These are phyloP conservation scores for Stephania yunnanensis DNA, from an alignment of 164 flowering plant species.

Conservation along the genomic window DNA sequence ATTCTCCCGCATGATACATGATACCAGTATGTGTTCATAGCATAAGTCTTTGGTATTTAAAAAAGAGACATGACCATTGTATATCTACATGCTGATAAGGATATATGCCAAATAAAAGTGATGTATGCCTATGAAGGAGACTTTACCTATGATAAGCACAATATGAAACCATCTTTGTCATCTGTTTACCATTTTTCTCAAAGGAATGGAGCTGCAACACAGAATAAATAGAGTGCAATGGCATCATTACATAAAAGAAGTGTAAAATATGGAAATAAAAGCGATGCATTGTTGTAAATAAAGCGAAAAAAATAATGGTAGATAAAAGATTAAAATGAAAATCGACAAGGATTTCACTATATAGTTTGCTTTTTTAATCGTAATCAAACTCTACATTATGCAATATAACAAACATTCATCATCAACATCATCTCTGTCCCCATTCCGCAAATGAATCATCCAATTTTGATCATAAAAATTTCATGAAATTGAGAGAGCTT, in stretches of 20 bases:
- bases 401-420: no score
- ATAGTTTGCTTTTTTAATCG: no score
- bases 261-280: background rate
- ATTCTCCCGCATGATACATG: background rate
- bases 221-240: conserved; percentile 2
- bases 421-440: no score
- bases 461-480: background rate
- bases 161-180: conserved; percentile 83
- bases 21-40: background rate
- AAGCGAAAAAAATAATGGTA: background rate
- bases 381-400: no score
- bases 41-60: background rate
- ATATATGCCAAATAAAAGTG: background rate
- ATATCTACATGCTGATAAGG: background rate
- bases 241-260: background rate
- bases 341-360: no score
- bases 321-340: no score
- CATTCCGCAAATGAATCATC: background rate
- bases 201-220: conserved; percentile 65
- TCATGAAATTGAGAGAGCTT: background rate
- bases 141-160: conserved; percentile 82
- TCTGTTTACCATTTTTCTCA: conserved; percentile 80
- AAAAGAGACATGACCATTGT: background rate
- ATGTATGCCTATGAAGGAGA: background rate
- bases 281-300: background rate